A percentile compares a stretch with the other conserved stretches of the same genome.
Evolutionary conservation across 495 filamentous ascomycete species (phyloP).

Genomic region (Aspergillus wentii): DNA sequence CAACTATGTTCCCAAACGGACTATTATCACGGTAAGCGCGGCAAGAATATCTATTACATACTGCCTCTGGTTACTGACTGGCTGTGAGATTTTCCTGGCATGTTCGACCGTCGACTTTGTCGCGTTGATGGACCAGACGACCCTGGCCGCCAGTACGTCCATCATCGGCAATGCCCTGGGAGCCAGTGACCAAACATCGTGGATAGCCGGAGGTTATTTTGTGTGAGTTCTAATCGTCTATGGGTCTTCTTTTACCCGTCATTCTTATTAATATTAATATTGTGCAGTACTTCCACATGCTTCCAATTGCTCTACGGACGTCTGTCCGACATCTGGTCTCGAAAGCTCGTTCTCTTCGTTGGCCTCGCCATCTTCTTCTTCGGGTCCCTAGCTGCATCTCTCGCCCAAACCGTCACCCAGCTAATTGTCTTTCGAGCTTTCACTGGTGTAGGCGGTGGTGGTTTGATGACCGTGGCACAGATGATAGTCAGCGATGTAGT

Average conservation of each 20-base stretch:
- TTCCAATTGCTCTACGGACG: constrained; percentile 53
- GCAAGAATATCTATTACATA: too few species aligned
- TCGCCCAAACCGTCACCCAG: constrained; percentile 46
- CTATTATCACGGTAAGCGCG: constrained; percentile 42
- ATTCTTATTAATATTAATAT: background rate
- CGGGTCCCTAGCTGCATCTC: constrained; percentile 48
- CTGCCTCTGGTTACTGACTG: too few species aligned
- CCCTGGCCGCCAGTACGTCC: constrained; percentile 45
- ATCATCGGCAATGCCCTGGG: constrained; percentile 45
- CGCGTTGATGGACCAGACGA: constrained; percentile 53
- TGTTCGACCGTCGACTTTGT: constrained; percentile 52
- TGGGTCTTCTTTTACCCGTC: background rate
- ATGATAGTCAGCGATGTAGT: constrained; percentile 55
- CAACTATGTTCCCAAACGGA: constrained; percentile 47
- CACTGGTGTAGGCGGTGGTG: constrained; percentile 52
- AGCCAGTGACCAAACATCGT: constrained; percentile 43
- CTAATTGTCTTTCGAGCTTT: constrained; percentile 52
- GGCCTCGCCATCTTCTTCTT: constrained; percentile 50
- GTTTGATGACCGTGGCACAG: constrained; percentile 48
- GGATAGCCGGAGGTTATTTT: constrained; percentile 53
- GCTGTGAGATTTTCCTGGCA: constrained; percentile 54
- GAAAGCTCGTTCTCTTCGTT: constrained; percentile 47
- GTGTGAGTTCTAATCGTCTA: constrained; percentile 34
- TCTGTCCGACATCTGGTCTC: constrained; percentile 54
- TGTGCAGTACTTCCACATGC: constrained; percentile 44